Base-by-base conservation (phyloP, 2,329 filamentous ascomycete species). In the Hortaea sp. region DNA sequence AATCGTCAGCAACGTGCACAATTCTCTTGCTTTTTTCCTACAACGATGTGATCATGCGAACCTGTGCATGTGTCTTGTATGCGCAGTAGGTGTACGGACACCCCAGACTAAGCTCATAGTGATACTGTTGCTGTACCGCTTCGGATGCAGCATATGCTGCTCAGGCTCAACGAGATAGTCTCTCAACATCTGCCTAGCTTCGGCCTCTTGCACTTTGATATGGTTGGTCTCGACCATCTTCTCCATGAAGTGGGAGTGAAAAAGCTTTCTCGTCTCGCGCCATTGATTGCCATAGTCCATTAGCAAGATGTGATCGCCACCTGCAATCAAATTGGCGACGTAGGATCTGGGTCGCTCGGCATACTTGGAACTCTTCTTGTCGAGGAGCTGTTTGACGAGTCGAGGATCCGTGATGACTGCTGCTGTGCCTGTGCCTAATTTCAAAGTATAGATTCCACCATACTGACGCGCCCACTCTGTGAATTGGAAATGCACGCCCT, bases 81-180 rank as follows among this genome's bases (percentile, higher is more conserved):
- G 44, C 10, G 46, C 51, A n/a, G 39, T 52, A 6, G 57, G 57
- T 5, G 57, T 58, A 54, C 65, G 41, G 3, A 57, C 43, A 6
- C 57, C 58, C 46, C 52, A 58, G 29, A 60, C 39, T n/a, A 71
- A 53, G 37, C 60, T 65, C 61, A 69, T 73, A 28, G 63, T 72
- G 44, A 75, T 67, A 48, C 69, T 73, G 50, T 76, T 76, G 42
- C 65, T 71, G 48, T 66, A 74, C 2, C 74, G 61, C 50, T 70
- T 69, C 0, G 72, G 66, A 51, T 75, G 71, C 29, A 63, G 46
- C 69, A 74, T 74, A 40, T 68, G 64, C n/a, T 69, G 48, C 28
- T 66, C 61, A 0, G 72, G 71, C 0, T 57, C 46, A 0, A 61
- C 40, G 11, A 70, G 47, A 49, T 69, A 70, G 50, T 76, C 73